Percentiles rank a stretch among this genome's conserved stretches.
phyloP scores from a whole-genome alignment of 140 eudicot genomes.

The Erigeron philadelphicus region DNA sequence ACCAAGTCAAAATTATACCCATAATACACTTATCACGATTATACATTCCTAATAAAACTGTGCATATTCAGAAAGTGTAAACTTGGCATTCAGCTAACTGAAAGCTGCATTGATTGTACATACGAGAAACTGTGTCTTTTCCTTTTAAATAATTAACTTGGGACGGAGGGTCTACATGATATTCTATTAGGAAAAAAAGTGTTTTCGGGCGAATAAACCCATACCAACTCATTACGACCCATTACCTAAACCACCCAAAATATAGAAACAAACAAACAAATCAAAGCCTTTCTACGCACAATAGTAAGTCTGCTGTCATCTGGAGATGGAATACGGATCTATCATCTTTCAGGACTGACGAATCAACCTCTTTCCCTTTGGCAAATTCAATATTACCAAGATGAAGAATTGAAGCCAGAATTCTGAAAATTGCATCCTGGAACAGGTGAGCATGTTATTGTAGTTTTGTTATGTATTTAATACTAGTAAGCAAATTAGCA shows the following conservation, averaged over 20 bases:
- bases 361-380: conserved; percentile 85
- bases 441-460: conserved; percentile 34
- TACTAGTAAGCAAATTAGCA: conserved; percentile 8
- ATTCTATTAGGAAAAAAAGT: too few species aligned
- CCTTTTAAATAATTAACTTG: neutral
- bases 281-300: conserved; percentile 39
- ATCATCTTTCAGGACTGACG: conserved; percentile 79
- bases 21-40: neutral
- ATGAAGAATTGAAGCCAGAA: conserved; percentile 93
- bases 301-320: conserved; percentile 68
- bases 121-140: neutral
- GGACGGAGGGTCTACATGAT: neutral
- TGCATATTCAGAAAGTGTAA: neutral
- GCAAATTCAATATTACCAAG: conserved; percentile 83
- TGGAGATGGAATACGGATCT: conserved; percentile 80
- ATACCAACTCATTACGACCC: neutral
- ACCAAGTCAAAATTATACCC: neutral
- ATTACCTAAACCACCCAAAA: neutral
- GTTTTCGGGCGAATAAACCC: neutral
- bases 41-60: neutral
- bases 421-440: conserved; percentile 98
- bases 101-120: neutral
- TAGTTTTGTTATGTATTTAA: conserved; percentile 18
- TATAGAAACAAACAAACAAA: neutral
- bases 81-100: neutral